These are phyloP conservation scores for Trichomonas vaginalis DNA, from an alignment of 208 protist genomes.

Conservation along the genomic window DNA sequence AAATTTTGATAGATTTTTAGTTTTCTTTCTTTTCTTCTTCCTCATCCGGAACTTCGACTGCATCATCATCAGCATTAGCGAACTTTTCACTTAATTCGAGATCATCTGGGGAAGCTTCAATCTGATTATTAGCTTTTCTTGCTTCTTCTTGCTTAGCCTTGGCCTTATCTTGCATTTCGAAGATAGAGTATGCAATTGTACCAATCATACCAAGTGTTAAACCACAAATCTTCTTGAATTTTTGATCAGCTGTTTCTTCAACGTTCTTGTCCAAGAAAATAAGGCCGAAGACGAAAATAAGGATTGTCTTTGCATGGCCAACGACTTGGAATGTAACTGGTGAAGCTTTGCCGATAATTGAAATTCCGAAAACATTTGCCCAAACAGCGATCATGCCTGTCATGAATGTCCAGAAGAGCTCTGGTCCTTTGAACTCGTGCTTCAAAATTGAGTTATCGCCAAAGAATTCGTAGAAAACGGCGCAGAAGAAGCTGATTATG, in stretches of 20 bases:
- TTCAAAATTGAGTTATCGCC: not conserved
- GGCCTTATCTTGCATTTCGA: not conserved
- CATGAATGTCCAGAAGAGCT: not conserved
- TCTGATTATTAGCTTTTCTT: no score
- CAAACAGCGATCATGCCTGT: constrained; percentile 20
- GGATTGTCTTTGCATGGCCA: constrained; percentile 25
- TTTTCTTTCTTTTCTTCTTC: no score
- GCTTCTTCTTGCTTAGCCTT: not conserved
- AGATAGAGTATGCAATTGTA: not conserved
- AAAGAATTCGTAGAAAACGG: not conserved
- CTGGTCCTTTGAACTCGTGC: not conserved
- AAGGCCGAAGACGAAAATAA: constrained; percentile 23
- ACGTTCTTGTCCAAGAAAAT: not conserved
- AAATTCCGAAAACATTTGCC: constrained; percentile 15
- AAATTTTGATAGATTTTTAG: no score
- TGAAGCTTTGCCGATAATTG: constrained; percentile 29
- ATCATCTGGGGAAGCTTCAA: no score
- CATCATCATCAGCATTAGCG: no score
- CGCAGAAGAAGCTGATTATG: not conserved
- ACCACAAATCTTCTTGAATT: not conserved
- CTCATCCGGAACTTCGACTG: no score
- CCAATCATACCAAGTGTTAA: not conserved
- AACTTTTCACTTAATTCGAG: no score
- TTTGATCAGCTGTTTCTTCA: not conserved
- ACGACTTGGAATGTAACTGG: constrained; percentile 30